Conservation (phyloP, 192 early-diverging fungal genomes). For the Coemansia erecta region DNA sequence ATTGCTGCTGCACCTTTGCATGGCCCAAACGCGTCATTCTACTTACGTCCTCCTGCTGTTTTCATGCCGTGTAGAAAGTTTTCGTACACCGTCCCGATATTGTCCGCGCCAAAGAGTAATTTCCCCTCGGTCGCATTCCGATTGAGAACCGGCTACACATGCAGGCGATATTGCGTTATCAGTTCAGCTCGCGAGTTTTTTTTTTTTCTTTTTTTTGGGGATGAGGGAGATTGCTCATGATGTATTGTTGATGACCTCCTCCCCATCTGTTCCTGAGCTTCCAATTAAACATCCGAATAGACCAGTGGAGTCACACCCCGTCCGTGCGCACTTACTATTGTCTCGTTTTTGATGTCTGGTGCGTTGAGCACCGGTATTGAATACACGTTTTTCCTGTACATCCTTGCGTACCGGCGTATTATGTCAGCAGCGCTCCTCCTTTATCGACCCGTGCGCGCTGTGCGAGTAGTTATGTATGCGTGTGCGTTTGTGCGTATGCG, state of each 20-base stretch:
- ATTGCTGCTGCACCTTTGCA: neutral
- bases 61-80: conserved; percentile 71
- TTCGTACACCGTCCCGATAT: conserved; percentile 68
- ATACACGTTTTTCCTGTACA: conserved; percentile 40
- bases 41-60: conserved; percentile 58
- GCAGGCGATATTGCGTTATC: neutral
- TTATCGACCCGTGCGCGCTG: too few species aligned
- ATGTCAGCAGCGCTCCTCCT: too few species aligned
- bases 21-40: neutral
- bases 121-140: conserved; percentile 37
- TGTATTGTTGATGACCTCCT: neutral
- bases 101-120: conserved; percentile 59
- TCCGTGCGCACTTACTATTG: conserved; percentile 31
- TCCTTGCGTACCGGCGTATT: conserved; percentile 1
- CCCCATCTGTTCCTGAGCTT: neutral
- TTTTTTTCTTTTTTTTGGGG: too few species aligned
- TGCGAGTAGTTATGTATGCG: too few species aligned
- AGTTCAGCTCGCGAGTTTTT: too few species aligned
- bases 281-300: too few species aligned
- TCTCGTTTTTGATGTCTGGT: conserved; percentile 43
- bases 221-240: neutral
- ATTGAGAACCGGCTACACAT: conserved; percentile 47
- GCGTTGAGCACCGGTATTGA: conserved; percentile 42
- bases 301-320: too few species aligned
- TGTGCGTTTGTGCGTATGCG: too few species aligned